Conservation (phyloP, 768 basidiomycete genomes). For the Tylopilus sp. region DNA sequence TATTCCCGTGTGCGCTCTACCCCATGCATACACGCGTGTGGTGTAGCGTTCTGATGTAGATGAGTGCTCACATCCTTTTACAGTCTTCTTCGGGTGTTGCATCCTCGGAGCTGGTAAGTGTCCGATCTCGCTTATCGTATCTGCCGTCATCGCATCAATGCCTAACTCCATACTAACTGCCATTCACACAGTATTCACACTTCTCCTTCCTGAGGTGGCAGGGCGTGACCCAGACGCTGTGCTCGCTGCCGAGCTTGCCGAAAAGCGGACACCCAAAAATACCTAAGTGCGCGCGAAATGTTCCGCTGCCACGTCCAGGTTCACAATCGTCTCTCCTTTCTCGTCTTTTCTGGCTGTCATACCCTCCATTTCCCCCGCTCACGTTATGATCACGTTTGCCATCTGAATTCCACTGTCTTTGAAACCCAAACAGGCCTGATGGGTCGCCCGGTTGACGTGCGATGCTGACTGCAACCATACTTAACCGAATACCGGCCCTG, state of each 20-base stretch:
- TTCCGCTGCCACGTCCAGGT: no score
- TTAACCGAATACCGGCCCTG: background rate
- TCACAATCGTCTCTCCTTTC: background rate
- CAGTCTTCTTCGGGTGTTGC: slow-evolving; percentile 70
- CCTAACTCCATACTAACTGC: background rate
- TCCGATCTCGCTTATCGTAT: background rate
- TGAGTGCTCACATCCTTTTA: background rate
- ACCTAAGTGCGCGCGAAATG: background rate
- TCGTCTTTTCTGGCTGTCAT: background rate
- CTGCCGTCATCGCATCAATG: background rate
- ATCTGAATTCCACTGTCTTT: background rate
- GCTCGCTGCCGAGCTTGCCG: slow-evolving; percentile 37
- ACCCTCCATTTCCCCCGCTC: background rate
- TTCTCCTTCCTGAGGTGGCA: slow-evolving; percentile 50
- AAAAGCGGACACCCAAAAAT: slow-evolving; percentile 2
- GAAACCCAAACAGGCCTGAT: background rate
- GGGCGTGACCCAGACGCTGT: slow-evolving; percentile 50
- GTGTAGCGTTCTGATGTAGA: background rate
- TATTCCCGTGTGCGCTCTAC: slow-evolving; percentile 15
- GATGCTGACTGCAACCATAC: background rate
- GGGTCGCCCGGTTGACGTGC: background rate
- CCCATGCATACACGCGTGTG: background rate
- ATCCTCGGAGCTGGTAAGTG: slow-evolving; percentile 49
- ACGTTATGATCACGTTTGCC: background rate
- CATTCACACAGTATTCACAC: slow-evolving; percentile 31